These are phyloP conservation scores for Chernovozyma sophiae-reginae DNA, from an alignment of 1,139 yeast genomes.

Conservation along the genomic window DNA sequence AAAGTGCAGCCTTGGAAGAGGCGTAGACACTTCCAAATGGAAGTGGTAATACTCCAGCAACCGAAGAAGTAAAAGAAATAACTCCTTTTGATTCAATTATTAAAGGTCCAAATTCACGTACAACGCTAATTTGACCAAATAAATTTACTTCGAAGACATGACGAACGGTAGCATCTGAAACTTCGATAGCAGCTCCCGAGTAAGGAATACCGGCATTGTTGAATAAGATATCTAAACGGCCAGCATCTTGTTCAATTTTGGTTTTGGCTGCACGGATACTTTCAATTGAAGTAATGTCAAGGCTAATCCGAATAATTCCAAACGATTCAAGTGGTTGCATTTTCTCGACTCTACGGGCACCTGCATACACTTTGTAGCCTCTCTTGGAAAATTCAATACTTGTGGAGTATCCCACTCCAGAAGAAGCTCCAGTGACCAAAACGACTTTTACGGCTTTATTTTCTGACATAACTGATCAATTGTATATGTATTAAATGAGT, in stretches of 20 bases:
- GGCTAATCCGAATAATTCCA: slow-evolving; percentile 16
- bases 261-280: slow-evolving; percentile 16
- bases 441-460: slow-evolving; percentile 10
- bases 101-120: slow-evolving; percentile 12
- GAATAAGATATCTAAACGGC: slow-evolving; percentile 17
- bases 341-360: slow-evolving; percentile 23
- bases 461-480: not conserved
- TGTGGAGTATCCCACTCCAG: slow-evolving; percentile 27
- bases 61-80: slow-evolving; percentile 12
- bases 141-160: slow-evolving; percentile 17
- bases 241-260: slow-evolving; percentile 13
- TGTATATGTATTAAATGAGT: too few relatives aligned
- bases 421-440: slow-evolving; percentile 30
- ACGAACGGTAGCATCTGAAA: slow-evolving; percentile 13
- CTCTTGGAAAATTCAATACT: slow-evolving; percentile 23
- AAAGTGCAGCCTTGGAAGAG: slow-evolving; percentile 52
- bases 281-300: slow-evolving; percentile 20
- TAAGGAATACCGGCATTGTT: slow-evolving; percentile 18
- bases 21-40: slow-evolving; percentile 12
- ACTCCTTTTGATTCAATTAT: slow-evolving; percentile 12
- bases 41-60: slow-evolving; percentile 7
- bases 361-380: slow-evolving; percentile 24
- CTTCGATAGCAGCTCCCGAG: slow-evolving; percentile 16
- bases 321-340: slow-evolving; percentile 18
- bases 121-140: slow-evolving; percentile 14